A percentile compares a stretch with the other conserved stretches of the same genome.
Evolutionary conservation across 768 basidiomycete species (phyloP).

Genomic region (Rhizopogon salebrosus): DNA sequence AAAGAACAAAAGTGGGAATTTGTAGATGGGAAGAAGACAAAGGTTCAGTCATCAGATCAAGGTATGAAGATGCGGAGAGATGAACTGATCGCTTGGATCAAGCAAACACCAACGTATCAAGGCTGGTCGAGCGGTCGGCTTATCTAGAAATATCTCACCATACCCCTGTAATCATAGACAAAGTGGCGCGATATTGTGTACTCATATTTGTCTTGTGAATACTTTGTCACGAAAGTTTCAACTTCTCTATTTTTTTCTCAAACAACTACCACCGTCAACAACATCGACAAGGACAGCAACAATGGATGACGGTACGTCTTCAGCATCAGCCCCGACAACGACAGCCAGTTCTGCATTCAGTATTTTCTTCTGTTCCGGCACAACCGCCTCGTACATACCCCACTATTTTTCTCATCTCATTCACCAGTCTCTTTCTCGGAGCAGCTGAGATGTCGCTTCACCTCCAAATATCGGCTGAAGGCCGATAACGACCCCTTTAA

Average conservation of each 20-base stretch:
- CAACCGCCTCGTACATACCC: slow-evolving; percentile 24
- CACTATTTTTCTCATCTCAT: slow-evolving; percentile 21
- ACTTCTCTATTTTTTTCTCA: slow-evolving; percentile 13
- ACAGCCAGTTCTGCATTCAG: slow-evolving; percentile 44
- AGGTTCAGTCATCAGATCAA: slow-evolving; percentile 55
- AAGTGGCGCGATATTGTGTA: slow-evolving; percentile 2
- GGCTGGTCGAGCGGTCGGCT: slow-evolving; percentile 27
- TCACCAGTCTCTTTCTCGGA: background rate
- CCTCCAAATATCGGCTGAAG: slow-evolving; percentile 22
- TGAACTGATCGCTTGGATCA: slow-evolving; percentile 62
- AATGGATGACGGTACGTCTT: slow-evolving; percentile 75
- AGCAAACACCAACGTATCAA: slow-evolving; percentile 29
- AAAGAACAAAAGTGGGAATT: slow-evolving; percentile 88
- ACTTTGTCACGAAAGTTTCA: slow-evolving; percentile 2
- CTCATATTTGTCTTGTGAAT: slow-evolving; percentile 1
- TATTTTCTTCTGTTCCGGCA: slow-evolving; percentile 34
- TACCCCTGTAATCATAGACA: slow-evolving; percentile 1
- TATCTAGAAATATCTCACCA: slow-evolving; percentile 12
- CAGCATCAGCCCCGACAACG: slow-evolving; percentile 72
- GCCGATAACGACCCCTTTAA: slow-evolving; percentile 11
- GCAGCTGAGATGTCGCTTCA: background rate
- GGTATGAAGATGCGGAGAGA: slow-evolving; percentile 60
- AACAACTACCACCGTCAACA: slow-evolving; percentile 17
- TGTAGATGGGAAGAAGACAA: slow-evolving; percentile 63
- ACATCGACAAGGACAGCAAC: slow-evolving; percentile 28